Evolutionary conservation across 2,329 filamentous ascomycete genomes (phyloP).

Genomic region (Sporothrix sp.): DNA sequence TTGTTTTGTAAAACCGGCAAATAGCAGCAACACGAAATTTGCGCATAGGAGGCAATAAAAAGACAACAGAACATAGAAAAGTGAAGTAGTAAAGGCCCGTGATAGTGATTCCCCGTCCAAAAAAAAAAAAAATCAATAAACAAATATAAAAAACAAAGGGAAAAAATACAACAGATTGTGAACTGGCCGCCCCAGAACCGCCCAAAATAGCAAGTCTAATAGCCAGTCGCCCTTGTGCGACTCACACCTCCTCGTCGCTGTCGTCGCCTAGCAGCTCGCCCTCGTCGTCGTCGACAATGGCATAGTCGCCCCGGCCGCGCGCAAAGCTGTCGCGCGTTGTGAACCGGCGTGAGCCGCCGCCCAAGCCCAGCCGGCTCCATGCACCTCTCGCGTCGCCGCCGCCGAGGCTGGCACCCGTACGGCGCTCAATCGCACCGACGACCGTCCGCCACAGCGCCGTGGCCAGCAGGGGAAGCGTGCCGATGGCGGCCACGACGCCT

Average conservation of each 20-base stretch:
- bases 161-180: background rate
- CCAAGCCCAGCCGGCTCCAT: constrained; percentile 39
- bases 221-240: background rate
- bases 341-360: constrained; percentile 58
- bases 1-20: too few relatives aligned
- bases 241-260: constrained; percentile 72
- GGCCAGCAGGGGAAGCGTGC: constrained; percentile 59
- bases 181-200: too few relatives aligned
- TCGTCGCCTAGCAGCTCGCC: constrained; percentile 90
- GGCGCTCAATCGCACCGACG: constrained; percentile 40
- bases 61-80: background rate
- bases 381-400: constrained; percentile 31
- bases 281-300: constrained; percentile 82
- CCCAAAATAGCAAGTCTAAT: background rate
- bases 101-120: too few relatives aligned
- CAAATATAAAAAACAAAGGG: background rate
- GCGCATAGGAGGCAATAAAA: background rate
- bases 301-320: constrained; percentile 77
- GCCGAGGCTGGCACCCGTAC: constrained; percentile 33
- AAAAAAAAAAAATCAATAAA: too few relatives aligned
- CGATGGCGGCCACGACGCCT: constrained; percentile 49
- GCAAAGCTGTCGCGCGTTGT: constrained; percentile 86
- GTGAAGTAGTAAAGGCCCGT: too few relatives aligned
- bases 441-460: constrained; percentile 62
- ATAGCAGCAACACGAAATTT: too few relatives aligned